A percentile compares a stretch with the other conserved stretches of the same genome.
These are phyloP conservation scores for Canna indica DNA, from an alignment of 176 grass and related monocot genomes.

Conservation along the genomic window DNA sequence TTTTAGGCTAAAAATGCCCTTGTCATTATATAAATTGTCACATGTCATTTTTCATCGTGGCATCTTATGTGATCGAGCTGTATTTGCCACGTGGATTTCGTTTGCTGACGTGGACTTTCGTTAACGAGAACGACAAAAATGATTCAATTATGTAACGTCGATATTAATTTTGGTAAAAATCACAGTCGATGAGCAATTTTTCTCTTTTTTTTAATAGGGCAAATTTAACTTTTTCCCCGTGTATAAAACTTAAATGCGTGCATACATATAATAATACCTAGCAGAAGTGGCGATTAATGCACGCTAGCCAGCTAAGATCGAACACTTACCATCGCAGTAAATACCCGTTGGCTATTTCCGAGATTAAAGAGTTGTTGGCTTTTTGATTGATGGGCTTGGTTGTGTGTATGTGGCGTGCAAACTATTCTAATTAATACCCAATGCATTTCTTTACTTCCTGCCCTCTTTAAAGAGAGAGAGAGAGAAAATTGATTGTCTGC, in stretches of 20 bases:
- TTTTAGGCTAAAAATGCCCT: no score
- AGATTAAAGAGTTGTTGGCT: constrained; percentile 6
- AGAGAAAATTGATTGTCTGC: not conserved
- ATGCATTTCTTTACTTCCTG: not conserved
- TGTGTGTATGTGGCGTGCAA: not conserved
- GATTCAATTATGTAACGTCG: no score
- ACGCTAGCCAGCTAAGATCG: not conserved
- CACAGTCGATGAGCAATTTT: not conserved
- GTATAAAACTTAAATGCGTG: not conserved
- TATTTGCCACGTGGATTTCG: no score
- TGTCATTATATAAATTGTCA: no score
- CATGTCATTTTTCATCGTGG: no score
- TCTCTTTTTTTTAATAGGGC: no score
- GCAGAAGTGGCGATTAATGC: not conserved
- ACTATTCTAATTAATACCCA: not conserved
- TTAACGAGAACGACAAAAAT: no score
- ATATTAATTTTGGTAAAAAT: no score
- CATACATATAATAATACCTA: not conserved
- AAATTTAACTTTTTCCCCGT: no score
- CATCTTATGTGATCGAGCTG: no score
- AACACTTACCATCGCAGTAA: not conserved
- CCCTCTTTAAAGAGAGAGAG: not conserved
- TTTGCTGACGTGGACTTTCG: no score
- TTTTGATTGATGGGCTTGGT: constrained; percentile 14
- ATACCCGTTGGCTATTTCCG: not conserved